Evolutionary conservation across 140 eudicot species (phyloP).

Genomic region (Senecio squalidus): DNA sequence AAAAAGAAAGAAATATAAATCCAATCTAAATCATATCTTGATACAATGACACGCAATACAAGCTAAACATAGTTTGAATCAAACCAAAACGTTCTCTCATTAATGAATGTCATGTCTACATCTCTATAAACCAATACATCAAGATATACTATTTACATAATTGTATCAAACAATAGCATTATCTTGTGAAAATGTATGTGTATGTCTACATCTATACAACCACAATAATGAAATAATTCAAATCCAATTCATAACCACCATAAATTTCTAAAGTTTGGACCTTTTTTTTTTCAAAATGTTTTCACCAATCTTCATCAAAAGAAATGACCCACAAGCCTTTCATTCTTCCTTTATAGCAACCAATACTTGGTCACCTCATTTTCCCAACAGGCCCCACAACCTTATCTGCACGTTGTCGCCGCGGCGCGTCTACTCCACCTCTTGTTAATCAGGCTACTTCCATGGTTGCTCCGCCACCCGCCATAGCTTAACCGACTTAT

Average conservation of each 20-base stretch:
- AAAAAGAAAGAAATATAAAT: no score
- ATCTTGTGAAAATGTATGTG: no score
- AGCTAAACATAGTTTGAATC: no score
- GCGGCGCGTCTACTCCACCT: constrained; percentile 6
- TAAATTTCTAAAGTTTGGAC: constrained; percentile 1
- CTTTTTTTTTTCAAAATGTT: background rate
- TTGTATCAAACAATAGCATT: no score
- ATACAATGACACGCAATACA: no score
- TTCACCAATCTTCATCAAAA: background rate
- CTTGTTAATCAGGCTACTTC: background rate
- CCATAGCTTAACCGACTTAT: constrained; percentile 73
- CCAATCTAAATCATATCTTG: no score
- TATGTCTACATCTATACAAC: no score
- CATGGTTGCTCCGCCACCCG: constrained; percentile 49
- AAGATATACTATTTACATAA: no score
- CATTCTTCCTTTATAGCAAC: constrained; percentile 3
- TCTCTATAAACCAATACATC: no score
- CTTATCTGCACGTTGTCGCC: background rate
- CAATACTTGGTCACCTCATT: background rate
- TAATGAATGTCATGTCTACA: no score
- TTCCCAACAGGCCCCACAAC: constrained; percentile 1
- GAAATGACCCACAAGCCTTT: constrained; percentile 8
- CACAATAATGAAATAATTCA: no score
- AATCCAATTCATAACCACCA: constrained; percentile 5
- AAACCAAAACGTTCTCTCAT: no score